These are phyloP conservation scores for Laburnicola sp. DNA, from an alignment of 2,329 filamentous ascomycete species.

Conservation along the genomic window DNA sequence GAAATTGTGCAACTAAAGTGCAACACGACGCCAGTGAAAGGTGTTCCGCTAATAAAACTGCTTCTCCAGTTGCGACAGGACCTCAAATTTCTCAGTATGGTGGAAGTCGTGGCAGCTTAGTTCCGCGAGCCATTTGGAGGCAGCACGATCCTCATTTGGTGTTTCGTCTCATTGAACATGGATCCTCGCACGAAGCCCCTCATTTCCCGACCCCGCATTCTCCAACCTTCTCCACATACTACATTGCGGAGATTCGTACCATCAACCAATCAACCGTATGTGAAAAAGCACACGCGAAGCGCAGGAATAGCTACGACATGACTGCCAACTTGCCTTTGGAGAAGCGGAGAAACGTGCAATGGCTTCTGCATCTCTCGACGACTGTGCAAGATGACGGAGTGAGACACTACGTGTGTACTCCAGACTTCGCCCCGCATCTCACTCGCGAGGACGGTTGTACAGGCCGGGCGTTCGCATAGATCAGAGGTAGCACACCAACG, in stretches of 20 bases:
- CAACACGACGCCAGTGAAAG: background rate
- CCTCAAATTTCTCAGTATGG: no score
- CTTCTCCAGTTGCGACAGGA: background rate
- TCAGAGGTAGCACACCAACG: no score
- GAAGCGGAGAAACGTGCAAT: background rate
- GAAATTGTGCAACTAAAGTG: background rate
- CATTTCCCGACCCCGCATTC: conserved; percentile 4
- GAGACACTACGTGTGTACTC: background rate
- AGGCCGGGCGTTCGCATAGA: no score
- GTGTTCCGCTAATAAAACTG: background rate
- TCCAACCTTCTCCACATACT: conserved; percentile 5
- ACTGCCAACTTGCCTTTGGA: background rate
- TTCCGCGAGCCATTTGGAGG: background rate
- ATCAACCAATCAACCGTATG: background rate
- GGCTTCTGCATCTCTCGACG: background rate
- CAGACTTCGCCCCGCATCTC: background rate
- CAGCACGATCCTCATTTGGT: no score
- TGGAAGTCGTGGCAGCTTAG: no score
- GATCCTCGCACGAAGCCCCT: background rate
- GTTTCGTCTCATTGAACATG: background rate
- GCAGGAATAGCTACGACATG: background rate
- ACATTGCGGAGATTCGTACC: background rate
- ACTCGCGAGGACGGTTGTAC: background rate
- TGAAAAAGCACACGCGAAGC: no score
- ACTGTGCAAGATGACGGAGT: background rate